Base-by-base conservation (phyloP, 306 rosid genomes). In the Spatholobus suberectus region DNA sequence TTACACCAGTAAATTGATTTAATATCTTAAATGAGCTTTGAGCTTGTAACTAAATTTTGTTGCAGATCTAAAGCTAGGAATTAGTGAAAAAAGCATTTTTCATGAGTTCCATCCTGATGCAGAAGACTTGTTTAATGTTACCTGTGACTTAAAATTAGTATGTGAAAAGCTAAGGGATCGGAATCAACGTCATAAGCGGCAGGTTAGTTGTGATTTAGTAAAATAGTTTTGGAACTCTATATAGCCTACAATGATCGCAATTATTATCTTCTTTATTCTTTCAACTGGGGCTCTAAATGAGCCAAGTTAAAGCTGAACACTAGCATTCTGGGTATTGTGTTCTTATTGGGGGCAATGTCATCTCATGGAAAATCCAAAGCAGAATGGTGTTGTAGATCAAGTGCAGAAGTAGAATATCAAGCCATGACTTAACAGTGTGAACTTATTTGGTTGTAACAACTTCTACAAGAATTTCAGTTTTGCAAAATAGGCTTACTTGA, bases 21-120 rank as follows among this genome's bases (percentile, higher is more conserved):
- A 71, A 76, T 66, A 29, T 54, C 71, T 78, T 40, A 11, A 75
- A 12, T 49, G 41, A 41, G 73, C 17, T 79, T 80, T 44, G 38
- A 51, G 26, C 58, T 3, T 26, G 15, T 52, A 57, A 72, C 61
- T 57, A 58, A 74, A 81, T 81, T 68, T 41, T 73, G 6, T 65
- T 81, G 83, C 87, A 95, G 99, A 95, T 86, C 83, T 95, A 84
- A 95, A 95, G 88, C 87, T 95, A 79, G 99, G 99, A 85, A 87
- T 87, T 58, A 95, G 98, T 89, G 99, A 95, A 88, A 95, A 86
- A 84, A 92, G 94, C 90, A 86, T 95, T 80, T 95, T 95, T 86
- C 97, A 90, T 57, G 97, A 95, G 82, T 95, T 95, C 81, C 99
- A 95, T 89, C 97, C 99, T 10, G 98, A 95, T 89, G 99, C 98